These are phyloP conservation scores for Suillus sp. DNA, from an alignment of 768 basidiomycete species.

Conservation along the genomic window DNA sequence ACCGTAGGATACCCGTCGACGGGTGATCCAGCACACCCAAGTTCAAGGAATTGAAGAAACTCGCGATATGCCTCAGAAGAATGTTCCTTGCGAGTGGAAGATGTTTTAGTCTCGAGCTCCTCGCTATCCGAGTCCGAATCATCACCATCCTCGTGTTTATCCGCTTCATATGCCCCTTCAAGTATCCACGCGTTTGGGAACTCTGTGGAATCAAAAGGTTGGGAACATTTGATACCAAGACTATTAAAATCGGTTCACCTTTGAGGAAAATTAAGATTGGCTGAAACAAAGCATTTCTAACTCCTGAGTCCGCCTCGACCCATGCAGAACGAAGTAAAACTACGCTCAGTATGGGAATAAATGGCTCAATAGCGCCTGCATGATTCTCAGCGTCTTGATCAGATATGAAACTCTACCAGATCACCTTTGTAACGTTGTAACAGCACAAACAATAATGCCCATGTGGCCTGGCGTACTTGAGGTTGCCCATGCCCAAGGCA, in stretches of 20 bases:
- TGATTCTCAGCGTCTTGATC: slow-evolving; percentile 18
- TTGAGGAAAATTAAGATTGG: slow-evolving; percentile 72
- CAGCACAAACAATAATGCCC: slow-evolving; percentile 54
- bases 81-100: slow-evolving; percentile 10
- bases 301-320: slow-evolving; percentile 69
- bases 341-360: slow-evolving; percentile 52
- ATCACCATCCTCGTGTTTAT: slow-evolving; percentile 32
- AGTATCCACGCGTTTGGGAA: slow-evolving; percentile 68
- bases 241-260: slow-evolving; percentile 43
- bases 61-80: slow-evolving; percentile 58
- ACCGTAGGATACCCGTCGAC: slow-evolving; percentile 81
- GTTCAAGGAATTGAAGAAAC: slow-evolving; percentile 77
- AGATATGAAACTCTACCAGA: not conserved
- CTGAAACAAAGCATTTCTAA: slow-evolving; percentile 69
- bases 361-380: slow-evolving; percentile 24
- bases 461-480: slow-evolving; percentile 69
- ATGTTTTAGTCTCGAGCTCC: not conserved
- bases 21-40: slow-evolving; percentile 80
- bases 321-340: slow-evolving; percentile 69
- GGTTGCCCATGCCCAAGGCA: slow-evolving; percentile 69
- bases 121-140: slow-evolving; percentile 34
- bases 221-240: not conserved
- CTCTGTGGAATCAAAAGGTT: slow-evolving; percentile 41
- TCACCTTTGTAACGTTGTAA: slow-evolving; percentile 50
- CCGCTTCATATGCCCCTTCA: slow-evolving; percentile 30